phyloP scores from a whole-genome alignment of 305 asterid species.

The Fraxinus paxiana region DNA sequence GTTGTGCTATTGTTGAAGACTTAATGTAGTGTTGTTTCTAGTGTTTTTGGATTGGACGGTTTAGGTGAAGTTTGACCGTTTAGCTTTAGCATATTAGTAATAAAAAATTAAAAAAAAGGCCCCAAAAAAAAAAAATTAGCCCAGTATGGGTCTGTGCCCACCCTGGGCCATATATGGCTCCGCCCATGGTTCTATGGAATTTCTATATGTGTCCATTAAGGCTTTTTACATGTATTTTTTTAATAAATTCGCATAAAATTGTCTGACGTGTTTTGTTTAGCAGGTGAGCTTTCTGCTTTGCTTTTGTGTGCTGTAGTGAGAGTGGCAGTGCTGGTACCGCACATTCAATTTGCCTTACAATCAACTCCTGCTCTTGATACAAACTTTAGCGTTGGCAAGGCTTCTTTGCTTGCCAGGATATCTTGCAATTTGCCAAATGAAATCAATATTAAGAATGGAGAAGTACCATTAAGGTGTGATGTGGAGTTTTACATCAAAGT shows the following conservation, averaged over 20 bases:
- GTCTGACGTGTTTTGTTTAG: constrained; percentile 19
- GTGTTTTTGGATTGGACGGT: too few species aligned
- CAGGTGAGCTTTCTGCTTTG: constrained; percentile 56
- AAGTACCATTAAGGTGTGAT: constrained; percentile 62
- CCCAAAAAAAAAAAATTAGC: too few species aligned
- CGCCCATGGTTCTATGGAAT: not conserved
- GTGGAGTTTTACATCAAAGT: constrained; percentile 11
- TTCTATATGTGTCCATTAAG: not conserved
- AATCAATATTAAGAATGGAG: constrained; percentile 32
- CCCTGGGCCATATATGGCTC: too few species aligned
- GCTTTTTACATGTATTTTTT: not conserved
- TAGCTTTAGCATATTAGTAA: too few species aligned
- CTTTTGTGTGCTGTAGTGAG: constrained; percentile 48
- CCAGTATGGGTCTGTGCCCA: too few species aligned
- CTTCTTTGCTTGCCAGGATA: constrained; percentile 38
- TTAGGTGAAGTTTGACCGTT: too few species aligned
- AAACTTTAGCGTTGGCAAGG: constrained; percentile 25
- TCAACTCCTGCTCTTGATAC: constrained; percentile 30
- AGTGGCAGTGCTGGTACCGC: constrained; percentile 45
- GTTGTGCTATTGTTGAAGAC: too few species aligned
- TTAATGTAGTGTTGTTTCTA: too few species aligned
- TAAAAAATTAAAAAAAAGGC: too few species aligned
- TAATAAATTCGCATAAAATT: not conserved
- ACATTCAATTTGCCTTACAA: constrained; percentile 22
- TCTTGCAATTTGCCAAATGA: constrained; percentile 39